Evolutionary conservation across 139 green algal species (phyloP), one percentile per base, ranked within the genome.

Genomic region (Asterochloris sp.): DNA sequence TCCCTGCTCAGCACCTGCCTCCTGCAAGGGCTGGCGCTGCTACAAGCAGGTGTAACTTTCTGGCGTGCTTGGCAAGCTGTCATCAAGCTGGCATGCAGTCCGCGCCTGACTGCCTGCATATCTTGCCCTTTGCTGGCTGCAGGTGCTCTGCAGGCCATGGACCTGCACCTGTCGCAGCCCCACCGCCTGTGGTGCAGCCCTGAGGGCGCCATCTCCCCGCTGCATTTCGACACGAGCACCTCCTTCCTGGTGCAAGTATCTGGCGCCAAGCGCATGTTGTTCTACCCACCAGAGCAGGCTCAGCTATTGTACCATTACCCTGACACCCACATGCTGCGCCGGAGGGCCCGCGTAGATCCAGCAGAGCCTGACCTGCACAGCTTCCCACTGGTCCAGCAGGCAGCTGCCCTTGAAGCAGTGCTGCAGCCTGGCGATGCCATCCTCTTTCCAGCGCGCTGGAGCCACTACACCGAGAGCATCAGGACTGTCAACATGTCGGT

Each of bases 391-490:
- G 69, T 85, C 78, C 47, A 64, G 13, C 29, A 76, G 13, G 62
- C 61, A 54, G 81, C 68, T 54, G 83, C 84, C 28, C 19, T 84
- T 28, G 89, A 92, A 78, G 86, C 85, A 12, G 67, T 90, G 23
- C 73, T 92, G 21, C 61, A 81, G 13, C 87, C 89, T 60, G 89
- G 89, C 1, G 89, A 92, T 74, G 78, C 84, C 19, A 47, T 92
- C 54, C 84, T 89, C 60, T 92, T 92, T 66, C 86, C 86, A 10
- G 67, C 74, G 6, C 19, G 63, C 6, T 92, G 87, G 87, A 81
- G 80, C 8, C 89, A 92, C 78, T 90, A 91, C 74, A 92, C 89
- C 26, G 87, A 91, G 83, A 86, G 78, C 38, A 54, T 54, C 38
- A 6, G 38, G 6, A 6, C 38, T 54, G 38, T 54, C 38, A 54